A percentile compares a stretch with the other conserved stretches of the same genome.
Conservation (phyloP, 2,329 filamentous ascomycete genomes). For the Phialophora expanda region DNA sequence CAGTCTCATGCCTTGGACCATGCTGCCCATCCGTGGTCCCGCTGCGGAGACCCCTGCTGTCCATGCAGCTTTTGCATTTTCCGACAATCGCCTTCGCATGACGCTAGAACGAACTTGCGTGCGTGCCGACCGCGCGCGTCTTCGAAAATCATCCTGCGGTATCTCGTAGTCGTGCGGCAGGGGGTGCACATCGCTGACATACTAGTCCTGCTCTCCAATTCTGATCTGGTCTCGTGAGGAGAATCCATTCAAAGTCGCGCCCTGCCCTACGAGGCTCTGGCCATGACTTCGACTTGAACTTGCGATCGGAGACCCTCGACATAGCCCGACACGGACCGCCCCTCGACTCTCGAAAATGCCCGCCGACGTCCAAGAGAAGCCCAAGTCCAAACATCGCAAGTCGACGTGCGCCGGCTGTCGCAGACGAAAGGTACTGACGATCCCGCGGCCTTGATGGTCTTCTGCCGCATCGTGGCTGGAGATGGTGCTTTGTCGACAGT, state of each 20-base stretch:
- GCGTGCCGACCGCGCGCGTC: conserved; percentile 12
- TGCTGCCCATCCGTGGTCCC: conserved; percentile 18
- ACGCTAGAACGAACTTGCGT: conserved; percentile 14
- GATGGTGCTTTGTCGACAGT: not conserved
- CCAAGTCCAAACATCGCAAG: conserved; percentile 39
- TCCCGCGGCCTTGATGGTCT: not conserved
- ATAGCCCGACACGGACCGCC: not conserved
- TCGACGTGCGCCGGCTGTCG: conserved; percentile 39
- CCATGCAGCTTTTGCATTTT: conserved; percentile 5
- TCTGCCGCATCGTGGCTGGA: too few species aligned
- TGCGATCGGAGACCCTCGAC: not conserved
- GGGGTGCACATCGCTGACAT: conserved; percentile 24
- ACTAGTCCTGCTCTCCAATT: conserved; percentile 23
- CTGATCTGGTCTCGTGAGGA: conserved; percentile 24
- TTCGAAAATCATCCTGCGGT: conserved; percentile 20
- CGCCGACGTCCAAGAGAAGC: conserved; percentile 32
- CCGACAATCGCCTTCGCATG: conserved; percentile 25
- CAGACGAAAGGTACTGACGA: conserved; percentile 36
- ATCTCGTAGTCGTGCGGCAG: conserved; percentile 1
- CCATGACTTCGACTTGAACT: conserved; percentile 18
- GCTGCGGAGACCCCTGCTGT: conserved; percentile 11
- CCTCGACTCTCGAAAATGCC: conserved; percentile 23
- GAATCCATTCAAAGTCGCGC: conserved; percentile 21
- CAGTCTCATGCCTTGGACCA: not conserved
- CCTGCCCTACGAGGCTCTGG: conserved; percentile 28